Evolutionary conservation across 2,329 filamentous ascomycete genomes (phyloP).

Genomic region (Colletotrichum tropicicola): DNA sequence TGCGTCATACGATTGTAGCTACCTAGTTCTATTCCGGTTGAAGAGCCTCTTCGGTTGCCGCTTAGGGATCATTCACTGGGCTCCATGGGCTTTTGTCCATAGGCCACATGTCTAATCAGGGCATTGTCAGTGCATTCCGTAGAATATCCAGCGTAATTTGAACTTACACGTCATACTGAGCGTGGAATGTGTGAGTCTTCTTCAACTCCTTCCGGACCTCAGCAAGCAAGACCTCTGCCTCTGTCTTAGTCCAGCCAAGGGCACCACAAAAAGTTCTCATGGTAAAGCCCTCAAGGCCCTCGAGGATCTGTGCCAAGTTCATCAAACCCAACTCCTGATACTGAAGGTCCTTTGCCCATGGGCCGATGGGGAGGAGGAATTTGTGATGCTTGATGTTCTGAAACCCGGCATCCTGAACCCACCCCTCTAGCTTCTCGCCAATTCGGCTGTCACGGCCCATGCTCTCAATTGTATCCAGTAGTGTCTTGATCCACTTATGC

Average conservation of each 20-base stretch:
- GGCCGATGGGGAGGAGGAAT: slow-evolving; percentile 43
- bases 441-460: slow-evolving; percentile 38
- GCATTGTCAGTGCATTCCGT: not conserved
- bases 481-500: slow-evolving; percentile 27
- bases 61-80: too few relatives aligned
- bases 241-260: slow-evolving; percentile 37
- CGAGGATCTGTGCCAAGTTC: slow-evolving; percentile 28
- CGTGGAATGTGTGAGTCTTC: not conserved
- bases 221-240: slow-evolving; percentile 38
- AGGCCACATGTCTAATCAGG: not conserved
- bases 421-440: slow-evolving; percentile 37
- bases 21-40: too few relatives aligned
- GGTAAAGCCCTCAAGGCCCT: slow-evolving; percentile 35
- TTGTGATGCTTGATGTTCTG: slow-evolving; percentile 39
- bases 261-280: slow-evolving; percentile 39
- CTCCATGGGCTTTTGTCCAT: not conserved
- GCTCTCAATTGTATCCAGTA: slow-evolving; percentile 32
- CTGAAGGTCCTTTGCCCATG: slow-evolving; percentile 45
- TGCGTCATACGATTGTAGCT: too few relatives aligned
- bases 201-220: slow-evolving; percentile 38
- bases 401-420: slow-evolving; percentile 47
- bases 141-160: not conserved
- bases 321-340: slow-evolving; percentile 40
- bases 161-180: not conserved
- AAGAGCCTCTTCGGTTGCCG: too few relatives aligned